Base-by-base conservation (phyloP, 176 grass and related monocot species). In the Carex kokanica region DNA sequence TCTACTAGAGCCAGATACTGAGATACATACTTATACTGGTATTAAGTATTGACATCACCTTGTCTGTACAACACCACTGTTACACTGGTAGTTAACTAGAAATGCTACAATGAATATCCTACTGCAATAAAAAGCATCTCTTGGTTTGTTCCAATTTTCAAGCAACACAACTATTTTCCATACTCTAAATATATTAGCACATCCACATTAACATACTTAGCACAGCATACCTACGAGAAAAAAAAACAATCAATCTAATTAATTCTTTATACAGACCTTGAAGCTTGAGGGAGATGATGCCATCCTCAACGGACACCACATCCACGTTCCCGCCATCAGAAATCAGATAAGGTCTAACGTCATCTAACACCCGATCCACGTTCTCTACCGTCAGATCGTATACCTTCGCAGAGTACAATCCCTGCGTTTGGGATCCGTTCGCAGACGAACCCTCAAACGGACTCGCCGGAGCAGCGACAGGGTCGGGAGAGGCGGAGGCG, bases 311-410 rank as follows among this genome's bases (percentile, higher is more conserved):
- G 38, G 89, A 88, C 18, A 91, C 89, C 74, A 98, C 95, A 55
- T 86, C 81, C 53, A 98, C 95, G 84, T 98, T 72, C 60, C 92
- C 95, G 9, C 95, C 92, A 67, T 98, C 95, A 54, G 92, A 40
- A 73, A 98, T 80, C 84, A 98, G 95, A 87, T 98, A 98, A 11
- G 95, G 92, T 53, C 92, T 91, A 21, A 98, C 95, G 34, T 95
- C 92, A 15, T 98, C 82, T 55, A 98, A 84, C 59, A 95, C 91
- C 79, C 86, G 81, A 81, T 93, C 74, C 54, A 98, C 95, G 91
- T 94, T 95, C 45, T 90, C 89, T 13, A 82, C 83, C 17, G 92
- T 95, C 24, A 98, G 92, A 72, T 95, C 89, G 74, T 91, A 94
- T 66, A 86, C 90, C 82, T 68, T 83, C 81, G 87, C 95, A 0